Conservation (phyloP, 139 green algal genomes). For the Ettlia oleoabundans region DNA sequence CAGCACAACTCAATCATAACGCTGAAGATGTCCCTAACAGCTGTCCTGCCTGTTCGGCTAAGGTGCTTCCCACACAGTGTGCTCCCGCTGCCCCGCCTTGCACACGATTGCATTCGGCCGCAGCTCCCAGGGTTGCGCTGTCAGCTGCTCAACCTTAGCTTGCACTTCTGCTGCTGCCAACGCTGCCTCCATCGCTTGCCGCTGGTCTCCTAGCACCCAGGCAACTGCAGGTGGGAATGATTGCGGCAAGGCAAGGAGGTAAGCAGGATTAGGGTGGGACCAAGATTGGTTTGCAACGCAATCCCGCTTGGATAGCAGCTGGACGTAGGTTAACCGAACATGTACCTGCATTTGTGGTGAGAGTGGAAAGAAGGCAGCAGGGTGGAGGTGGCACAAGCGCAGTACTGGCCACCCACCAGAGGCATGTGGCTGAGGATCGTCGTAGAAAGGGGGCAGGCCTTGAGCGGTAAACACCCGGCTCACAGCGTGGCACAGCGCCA, state of each 20-base stretch:
- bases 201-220: slow-evolving; percentile 32
- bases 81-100: slow-evolving; percentile 11
- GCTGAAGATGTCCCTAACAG: background rate
- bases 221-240: too few species aligned
- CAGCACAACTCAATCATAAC: background rate
- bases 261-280: too few species aligned
- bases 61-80: background rate
- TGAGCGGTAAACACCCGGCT: slow-evolving; percentile 22
- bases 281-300: too few species aligned
- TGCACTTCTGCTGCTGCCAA: background rate
- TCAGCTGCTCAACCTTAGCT: background rate
- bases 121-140: background rate
- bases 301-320: too few species aligned
- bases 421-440: slow-evolving; percentile 19
- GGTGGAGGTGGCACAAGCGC: too few species aligned
- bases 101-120: background rate
- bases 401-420: too few species aligned
- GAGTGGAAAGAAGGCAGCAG: too few species aligned
- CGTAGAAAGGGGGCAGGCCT: slow-evolving; percentile 41
- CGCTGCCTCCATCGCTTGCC: slow-evolving; percentile 12
- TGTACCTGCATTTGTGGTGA: too few species aligned
- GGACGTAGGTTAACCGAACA: too few species aligned
- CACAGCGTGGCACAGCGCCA: slow-evolving; percentile 18
- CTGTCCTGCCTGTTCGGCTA: background rate
- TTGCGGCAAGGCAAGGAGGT: too few species aligned